Evolutionary conservation across 2,329 filamentous ascomycete genomes (phyloP), one percentile per base, ranked within the genome.

Genomic region (Chrysosporium keratinophilum): DNA sequence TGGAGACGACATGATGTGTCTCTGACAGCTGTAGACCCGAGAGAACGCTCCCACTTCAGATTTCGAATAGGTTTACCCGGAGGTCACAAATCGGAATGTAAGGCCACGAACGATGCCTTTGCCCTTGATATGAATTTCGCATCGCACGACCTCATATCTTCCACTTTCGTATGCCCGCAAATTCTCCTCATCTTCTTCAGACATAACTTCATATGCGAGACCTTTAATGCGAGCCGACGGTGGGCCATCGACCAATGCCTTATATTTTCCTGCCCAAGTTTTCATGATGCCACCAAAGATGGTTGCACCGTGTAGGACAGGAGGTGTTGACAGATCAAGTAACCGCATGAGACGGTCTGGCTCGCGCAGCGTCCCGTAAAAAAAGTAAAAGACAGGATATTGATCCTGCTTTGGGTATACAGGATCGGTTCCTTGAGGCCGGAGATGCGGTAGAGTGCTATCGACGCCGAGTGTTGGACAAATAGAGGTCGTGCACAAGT

Each of bases 311-410:
- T 61, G 7, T 12, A 54, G 12, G 2, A 34, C 11, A 11, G 51
- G 51, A 7, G 34, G 14, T n/a, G 3, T 12, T 2, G 35, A 7
- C 19, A 54, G 44, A 19, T 19, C 43, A 20, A 54, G 44, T 34
- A 44, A 14, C 28, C 41, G 31, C 15, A n/a, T 11, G 5, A 48
- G 35, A 2, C 39, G 33, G 10, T 47, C 44, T 14, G 62, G 49
- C 9, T 70, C 61, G 1, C 61, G 65, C 1, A 73, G 61, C 0
- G 66, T 72, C 11, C 70, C 69, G 56, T 74, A 73, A 56, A 74
- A 72, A 60, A 73, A 74, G 56, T 73, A 74, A 64, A 65, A 71
- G 0, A 75, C 67, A 0, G 67, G 67, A 42, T 63, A 69, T 45
- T 70, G 49, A 40, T 65, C 48, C 50, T 65, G 65, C 0, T 62